Percentiles rank a stretch among this genome's conserved stretches.
Evolutionary conservation across 352 stramenopile species (phyloP).

Genomic region (Phytophthora aleatoria): DNA sequence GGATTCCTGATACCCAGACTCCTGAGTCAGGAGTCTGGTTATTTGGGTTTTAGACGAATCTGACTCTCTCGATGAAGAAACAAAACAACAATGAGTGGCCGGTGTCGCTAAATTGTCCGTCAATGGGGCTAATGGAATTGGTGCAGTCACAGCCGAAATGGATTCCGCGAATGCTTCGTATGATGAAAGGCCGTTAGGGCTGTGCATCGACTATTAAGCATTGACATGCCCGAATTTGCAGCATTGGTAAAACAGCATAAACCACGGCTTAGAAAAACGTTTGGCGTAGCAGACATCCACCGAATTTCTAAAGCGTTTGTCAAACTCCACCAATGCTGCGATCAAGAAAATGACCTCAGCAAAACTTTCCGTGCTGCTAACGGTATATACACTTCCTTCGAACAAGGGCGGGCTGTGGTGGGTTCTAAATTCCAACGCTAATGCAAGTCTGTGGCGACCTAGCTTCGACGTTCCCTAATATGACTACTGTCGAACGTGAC

Average conservation of each 20-base stretch:
- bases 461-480: not conserved
- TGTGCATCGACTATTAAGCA: not conserved
- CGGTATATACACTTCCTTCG: not conserved
- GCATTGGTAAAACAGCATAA: not conserved
- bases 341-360: not conserved
- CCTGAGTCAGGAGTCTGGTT: not conserved
- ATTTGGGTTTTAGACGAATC: not conserved
- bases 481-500: not conserved
- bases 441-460: not conserved
- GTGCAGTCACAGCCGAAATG: not conserved
- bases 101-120: not conserved
- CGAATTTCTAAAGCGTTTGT: not conserved
- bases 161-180: not conserved
- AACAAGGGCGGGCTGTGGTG: not conserved
- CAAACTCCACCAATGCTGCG: not conserved
- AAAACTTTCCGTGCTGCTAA: not conserved
- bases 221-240: not conserved
- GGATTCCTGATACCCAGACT: too few species aligned
- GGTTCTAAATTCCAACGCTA: not conserved
- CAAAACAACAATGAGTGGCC: not conserved
- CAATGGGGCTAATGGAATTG: not conserved
- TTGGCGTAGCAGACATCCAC: not conserved
- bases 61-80: not conserved
- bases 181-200: too few species aligned
- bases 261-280: not conserved